These are phyloP conservation scores for Kwoniella europaea DNA, from an alignment of 768 basidiomycete species.

Conservation along the genomic window DNA sequence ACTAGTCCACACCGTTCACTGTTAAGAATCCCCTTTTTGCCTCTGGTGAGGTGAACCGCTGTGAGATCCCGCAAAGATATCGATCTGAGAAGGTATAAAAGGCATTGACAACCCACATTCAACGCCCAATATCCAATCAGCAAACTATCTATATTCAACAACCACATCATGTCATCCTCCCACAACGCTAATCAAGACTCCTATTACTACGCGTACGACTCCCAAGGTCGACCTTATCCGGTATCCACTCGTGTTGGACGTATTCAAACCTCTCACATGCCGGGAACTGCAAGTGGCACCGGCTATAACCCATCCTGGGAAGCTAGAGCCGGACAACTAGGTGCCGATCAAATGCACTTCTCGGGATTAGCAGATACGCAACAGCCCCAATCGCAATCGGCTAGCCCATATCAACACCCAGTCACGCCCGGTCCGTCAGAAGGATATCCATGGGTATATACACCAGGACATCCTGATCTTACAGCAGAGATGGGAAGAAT, in stretches of 20 bases:
- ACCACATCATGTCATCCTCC: no score
- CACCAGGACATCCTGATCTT: not conserved
- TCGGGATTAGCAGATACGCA: not conserved
- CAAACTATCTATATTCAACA: no score
- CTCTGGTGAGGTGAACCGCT: no score
- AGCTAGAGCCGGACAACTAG: not conserved
- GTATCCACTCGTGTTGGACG: not conserved
- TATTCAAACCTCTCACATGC: not conserved
- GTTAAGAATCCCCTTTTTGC: no score
- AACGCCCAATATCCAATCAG: no score
- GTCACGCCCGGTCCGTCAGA: not conserved
- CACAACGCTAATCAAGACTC: no score
- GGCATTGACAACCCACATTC: no score
- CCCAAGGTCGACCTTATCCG: not conserved
- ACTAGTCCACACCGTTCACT: no score
- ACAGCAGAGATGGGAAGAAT: not conserved
- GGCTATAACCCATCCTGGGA: not conserved
- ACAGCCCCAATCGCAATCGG: not conserved
- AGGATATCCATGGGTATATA: not conserved
- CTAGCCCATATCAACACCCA: not conserved
- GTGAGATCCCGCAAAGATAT: no score
- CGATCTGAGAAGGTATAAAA: no score
- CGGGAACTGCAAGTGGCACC: not conserved
- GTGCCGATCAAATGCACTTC: not conserved
- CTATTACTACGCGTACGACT: no score